Percentiles rank a stretch among this genome's conserved stretches.
phyloP scores from a whole-genome alignment of 371 early-diverging fungal genomes.

The Mortierella sp. region DNA sequence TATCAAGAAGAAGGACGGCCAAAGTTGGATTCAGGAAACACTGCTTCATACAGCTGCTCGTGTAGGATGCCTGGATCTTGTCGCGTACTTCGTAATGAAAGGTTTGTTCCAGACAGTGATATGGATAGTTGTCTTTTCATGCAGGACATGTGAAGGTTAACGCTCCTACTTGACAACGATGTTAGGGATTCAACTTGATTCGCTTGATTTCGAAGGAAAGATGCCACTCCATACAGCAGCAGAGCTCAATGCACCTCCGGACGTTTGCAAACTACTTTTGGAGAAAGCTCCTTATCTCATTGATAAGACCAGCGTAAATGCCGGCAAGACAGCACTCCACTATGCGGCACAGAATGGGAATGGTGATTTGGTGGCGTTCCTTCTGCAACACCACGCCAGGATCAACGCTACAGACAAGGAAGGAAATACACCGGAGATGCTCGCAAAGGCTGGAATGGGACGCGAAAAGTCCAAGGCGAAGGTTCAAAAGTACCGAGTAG shows the following conservation, averaged over 20 bases:
- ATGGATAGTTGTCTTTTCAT: neutral
- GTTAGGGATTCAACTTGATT: conserved; percentile 40
- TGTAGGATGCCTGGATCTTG: conserved; percentile 69
- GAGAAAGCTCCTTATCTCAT: conserved; percentile 33
- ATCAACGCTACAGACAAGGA: conserved; percentile 21
- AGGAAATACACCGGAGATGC: conserved; percentile 50
- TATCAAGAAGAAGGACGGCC: neutral
- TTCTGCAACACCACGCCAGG: conserved; percentile 47
- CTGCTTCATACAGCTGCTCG: conserved; percentile 64
- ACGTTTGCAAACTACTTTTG: conserved; percentile 26
- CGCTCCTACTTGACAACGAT: neutral
- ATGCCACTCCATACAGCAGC: conserved; percentile 47
- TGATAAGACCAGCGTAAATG: conserved; percentile 14
- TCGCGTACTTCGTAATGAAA: conserved; percentile 40
- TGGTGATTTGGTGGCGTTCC: conserved; percentile 38
- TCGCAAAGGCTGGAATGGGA: conserved; percentile 44
- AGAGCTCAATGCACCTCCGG: conserved; percentile 12
- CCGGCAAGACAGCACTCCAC: conserved; percentile 47
- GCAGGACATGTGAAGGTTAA: too few relatives aligned
- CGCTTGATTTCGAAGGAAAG: conserved; percentile 37
- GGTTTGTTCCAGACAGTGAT: conserved; percentile 1
- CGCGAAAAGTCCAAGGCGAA: conserved; percentile 40
- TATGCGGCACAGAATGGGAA: conserved; percentile 47
- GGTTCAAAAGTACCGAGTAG: conserved; percentile 25
- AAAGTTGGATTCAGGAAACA: conserved; percentile 32